Evolutionary conservation across 1,139 yeast genomes (phyloP), one percentile per base, ranked within the genome.

Genomic region (Pichia sp.): DNA sequence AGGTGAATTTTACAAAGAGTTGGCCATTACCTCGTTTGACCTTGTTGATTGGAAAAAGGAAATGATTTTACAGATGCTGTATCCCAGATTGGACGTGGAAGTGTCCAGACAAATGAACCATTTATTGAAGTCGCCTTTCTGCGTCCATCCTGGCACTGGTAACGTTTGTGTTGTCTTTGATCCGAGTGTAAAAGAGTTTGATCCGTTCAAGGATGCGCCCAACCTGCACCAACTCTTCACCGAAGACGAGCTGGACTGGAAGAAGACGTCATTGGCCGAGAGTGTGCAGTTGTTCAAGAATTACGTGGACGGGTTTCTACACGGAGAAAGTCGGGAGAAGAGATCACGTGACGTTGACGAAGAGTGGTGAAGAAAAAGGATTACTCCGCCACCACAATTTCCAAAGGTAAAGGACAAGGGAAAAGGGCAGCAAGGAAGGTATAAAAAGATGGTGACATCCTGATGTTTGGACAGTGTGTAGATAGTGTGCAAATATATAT

Each of bases 131-230:
- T 85, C 97, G 1, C 99, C 99, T n/a, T 92, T 94, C 65, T 92
- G 97, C 71, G 82, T 92, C 43, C 99, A 92, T 64, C 99, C 99
- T 1, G 82, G 89, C 7, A 94, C 99, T 0, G 97, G 97, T n/a
- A 85, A 89, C 58, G 86, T 92, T 5, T 92, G 98, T 78, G 97
- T 94, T 8, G 97, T 98, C 0, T 89, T 92, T 59, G 86, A 83
- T 60, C 80, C 86, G 23, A 61, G 55, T 35, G 63, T 61, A 57
- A 76, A 76, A 49, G 79, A 79, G 1, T 92, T 92, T 61, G 80
- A 84, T 57, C 97, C 97, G 1, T 75, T 76, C 57, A 72, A 70
- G 15, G 63, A 59, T 43, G 92, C 95, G 1, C 98, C 98, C 9
- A 86, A 83, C 47, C 72, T 90, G 49, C 69, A 79, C 43, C 71